Evolutionary conservation across 2,329 filamentous ascomycete species (phyloP), one percentile per base, ranked within the genome.

Genomic region (Aspergillus pseudoviridinutans): DNA sequence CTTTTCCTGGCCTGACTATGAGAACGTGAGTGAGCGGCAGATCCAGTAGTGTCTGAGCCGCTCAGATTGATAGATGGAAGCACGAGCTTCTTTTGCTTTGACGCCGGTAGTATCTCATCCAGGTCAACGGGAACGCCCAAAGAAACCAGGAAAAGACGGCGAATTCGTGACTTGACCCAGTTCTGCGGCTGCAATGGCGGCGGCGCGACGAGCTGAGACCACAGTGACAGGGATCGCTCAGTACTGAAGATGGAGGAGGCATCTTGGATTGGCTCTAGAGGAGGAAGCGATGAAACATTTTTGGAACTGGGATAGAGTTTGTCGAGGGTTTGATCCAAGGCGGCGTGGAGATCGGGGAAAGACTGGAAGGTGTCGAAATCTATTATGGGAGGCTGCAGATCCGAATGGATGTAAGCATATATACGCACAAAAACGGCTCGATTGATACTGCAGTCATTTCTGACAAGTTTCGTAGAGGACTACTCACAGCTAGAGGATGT

Each of bases 1-100:
- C 71, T 71, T 57, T 73, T 72, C 25, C 67, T 68, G 42, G 64
- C 63, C 54, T 69, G 70, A 49, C 68, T 72, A 41, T 68, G 63
- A n/a, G 73, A 64, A 41, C 68, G 66, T 6, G 73, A 68, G 52
- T 66, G 84, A 17, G 87, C 74, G 7, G 84, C 85, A 7, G 84
- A 82, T 9, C 81, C 82, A 2, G 83, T 86, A 14, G 78, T 35
- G 79, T 81, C 27, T 79, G 88, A 61, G 71, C 77, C 53, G 73
- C 81, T 59, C 75, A 82, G 51, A 76, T 82, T 71, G 64, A 94
- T 87, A 5, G 92, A 96, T 0, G 94, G 94, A 1, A 99, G 83
- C 4, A 99, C 84, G 20, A 99, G 87, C 72, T 97, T 97, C 82
- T 97, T 97, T 74, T 99, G 94, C 75, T 97, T 97, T 12, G 91